Evolutionary conservation across 2,329 filamentous ascomycete species (phyloP).

Genomic region (Coniella lustricola): DNA sequence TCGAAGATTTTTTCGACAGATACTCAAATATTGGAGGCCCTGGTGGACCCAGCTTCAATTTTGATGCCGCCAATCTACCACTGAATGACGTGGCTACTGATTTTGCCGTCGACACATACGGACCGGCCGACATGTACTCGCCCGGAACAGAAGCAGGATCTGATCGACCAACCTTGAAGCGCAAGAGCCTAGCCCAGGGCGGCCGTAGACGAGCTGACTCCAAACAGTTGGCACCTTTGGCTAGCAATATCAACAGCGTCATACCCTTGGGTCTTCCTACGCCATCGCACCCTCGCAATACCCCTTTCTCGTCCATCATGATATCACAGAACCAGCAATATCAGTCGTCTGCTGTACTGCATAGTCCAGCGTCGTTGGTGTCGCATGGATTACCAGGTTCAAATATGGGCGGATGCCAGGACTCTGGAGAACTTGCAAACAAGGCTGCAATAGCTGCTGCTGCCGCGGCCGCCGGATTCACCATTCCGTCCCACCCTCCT

Average conservation of each 20-base stretch:
- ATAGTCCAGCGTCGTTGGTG: conserved; percentile 23
- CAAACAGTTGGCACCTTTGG: conserved; percentile 29
- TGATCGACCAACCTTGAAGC: conserved; percentile 38
- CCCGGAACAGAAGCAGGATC: conserved; percentile 26
- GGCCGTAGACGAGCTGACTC: conserved; percentile 34
- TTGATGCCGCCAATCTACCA: conserved; percentile 69
- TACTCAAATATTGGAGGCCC: conserved; percentile 54
- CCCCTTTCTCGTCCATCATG: conserved; percentile 11
- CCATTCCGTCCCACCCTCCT: conserved; percentile 21
- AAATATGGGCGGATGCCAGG: conserved; percentile 27
- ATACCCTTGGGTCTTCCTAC: conserved; percentile 24
- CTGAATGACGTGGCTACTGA: conserved; percentile 61
- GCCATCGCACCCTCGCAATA: conserved; percentile 17
- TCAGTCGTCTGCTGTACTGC: conserved; percentile 27
- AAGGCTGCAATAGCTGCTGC: conserved; percentile 29
- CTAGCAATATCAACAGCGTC: conserved; percentile 25
- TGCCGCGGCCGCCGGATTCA: conserved; percentile 32
- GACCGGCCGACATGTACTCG: conserved; percentile 41
- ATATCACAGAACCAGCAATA: conserved; percentile 16
- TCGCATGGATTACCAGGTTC: conserved; percentile 20
- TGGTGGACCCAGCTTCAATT: conserved; percentile 53
- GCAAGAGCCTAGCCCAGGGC: conserved; percentile 38
- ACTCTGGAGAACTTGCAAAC: conserved; percentile 28
- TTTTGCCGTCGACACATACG: conserved; percentile 49
- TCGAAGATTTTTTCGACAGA: conserved; percentile 82